Conservation (phyloP, 495 filamentous ascomycete genomes). For the Penicillium coffeae region DNA sequence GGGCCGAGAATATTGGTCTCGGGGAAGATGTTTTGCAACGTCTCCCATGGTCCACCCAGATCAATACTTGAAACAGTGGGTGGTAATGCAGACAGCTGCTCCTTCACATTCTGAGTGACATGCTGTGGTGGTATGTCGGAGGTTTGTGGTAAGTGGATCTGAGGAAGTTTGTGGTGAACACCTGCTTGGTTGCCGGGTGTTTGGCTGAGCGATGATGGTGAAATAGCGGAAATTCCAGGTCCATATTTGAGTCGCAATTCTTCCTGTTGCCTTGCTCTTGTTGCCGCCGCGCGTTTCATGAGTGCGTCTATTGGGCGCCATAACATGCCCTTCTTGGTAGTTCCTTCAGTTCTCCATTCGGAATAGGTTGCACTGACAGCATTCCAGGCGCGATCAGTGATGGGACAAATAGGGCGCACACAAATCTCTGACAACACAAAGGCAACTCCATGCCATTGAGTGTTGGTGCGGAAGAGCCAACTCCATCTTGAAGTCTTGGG, state of each 20-base stretch:
- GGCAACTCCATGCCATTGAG: constrained; percentile 79
- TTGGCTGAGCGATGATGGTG: constrained; percentile 1
- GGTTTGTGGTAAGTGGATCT: constrained; percentile 13
- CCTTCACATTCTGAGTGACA: neutral
- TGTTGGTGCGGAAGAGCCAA: constrained; percentile 80
- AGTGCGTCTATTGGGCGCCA: constrained; percentile 73
- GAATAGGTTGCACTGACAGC: constrained; percentile 62
- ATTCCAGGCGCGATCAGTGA: constrained; percentile 78
- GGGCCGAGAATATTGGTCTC: constrained; percentile 26
- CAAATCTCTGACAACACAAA: constrained; percentile 73
- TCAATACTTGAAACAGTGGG: constrained; percentile 22
- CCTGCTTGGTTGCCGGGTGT: neutral
- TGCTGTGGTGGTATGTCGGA: constrained; percentile 2
- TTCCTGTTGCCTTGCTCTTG: constrained; percentile 29
- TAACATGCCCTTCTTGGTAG: constrained; percentile 58
- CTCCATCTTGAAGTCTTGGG: constrained; percentile 63
- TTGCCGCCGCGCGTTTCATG: constrained; percentile 57
- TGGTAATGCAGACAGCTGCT: neutral
- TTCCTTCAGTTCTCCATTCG: constrained; percentile 46
- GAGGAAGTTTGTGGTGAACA: constrained; percentile 10
- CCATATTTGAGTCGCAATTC: constrained; percentile 26
- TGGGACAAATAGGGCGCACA: constrained; percentile 60
- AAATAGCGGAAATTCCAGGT: constrained; percentile 2
- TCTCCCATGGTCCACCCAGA: constrained; percentile 26
- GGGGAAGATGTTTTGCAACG: constrained; percentile 31